These are phyloP conservation scores for Petrea volubilis DNA, from an alignment of 257 asterid species.

Conservation along the genomic window DNA sequence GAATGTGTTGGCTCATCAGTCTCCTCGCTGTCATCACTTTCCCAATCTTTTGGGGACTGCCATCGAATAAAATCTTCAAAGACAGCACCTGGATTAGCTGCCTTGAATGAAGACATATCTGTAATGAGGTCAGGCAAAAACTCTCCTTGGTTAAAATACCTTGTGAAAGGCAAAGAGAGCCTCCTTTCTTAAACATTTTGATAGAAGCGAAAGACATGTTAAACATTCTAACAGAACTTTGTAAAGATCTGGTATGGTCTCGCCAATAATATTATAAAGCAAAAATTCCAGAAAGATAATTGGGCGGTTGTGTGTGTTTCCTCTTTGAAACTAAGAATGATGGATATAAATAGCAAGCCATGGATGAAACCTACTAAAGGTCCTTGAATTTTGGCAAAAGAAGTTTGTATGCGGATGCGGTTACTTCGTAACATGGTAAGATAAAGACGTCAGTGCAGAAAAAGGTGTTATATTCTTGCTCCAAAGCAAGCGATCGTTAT, in stretches of 20 bases:
- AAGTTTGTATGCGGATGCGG: background rate
- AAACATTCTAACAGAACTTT: background rate
- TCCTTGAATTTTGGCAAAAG: background rate
- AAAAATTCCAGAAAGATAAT: background rate
- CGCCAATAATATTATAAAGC: background rate
- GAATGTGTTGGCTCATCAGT: constrained; percentile 34
- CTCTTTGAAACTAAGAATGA: background rate
- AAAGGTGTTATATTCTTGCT: background rate
- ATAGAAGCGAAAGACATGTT: too few species aligned
- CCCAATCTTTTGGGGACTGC: constrained; percentile 99
- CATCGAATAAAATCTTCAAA: constrained; percentile 97
- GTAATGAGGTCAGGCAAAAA: constrained; percentile 31
- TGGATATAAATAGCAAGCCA: background rate
- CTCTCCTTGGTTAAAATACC: background rate
- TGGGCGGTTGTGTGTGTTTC: background rate
- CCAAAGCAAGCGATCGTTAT: background rate
- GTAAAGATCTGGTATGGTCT: background rate
- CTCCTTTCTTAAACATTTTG: background rate
- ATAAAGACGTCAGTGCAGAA: background rate
- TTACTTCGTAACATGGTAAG: background rate
- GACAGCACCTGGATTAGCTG: constrained; percentile 89
- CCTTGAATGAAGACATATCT: constrained; percentile 97
- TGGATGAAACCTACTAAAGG: background rate
- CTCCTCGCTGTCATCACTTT: constrained; percentile 41
- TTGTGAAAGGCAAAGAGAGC: background rate